Evolutionary conservation across 495 filamentous ascomycete species (phyloP).

Genomic region (Glarea lozoyensis): DNA sequence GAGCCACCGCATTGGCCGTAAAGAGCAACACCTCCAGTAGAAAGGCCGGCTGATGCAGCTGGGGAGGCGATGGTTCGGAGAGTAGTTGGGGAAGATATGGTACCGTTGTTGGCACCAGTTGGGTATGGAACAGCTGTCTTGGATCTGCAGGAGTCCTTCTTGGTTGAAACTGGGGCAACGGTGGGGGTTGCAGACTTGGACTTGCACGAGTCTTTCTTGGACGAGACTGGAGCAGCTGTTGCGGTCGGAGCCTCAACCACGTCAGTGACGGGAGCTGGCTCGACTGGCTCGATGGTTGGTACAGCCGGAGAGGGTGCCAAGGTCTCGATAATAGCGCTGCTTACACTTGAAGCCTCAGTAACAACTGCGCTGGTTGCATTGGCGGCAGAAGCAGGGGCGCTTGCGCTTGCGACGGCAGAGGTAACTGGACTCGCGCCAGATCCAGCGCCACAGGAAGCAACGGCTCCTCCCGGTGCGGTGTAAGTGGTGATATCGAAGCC

Average conservation of each 20-base stretch:
- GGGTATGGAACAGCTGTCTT: no score
- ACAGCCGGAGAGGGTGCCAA: no score
- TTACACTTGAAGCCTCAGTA: neutral
- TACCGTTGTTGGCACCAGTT: no score
- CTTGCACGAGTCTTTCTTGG: neutral
- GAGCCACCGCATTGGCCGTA: constrained; percentile 3
- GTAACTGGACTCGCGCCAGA: neutral
- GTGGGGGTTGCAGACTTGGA: no score
- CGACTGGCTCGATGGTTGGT: no score
- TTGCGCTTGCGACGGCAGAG: neutral
- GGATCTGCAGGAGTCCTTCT: no score
- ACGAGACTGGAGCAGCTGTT: neutral
- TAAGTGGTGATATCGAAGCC: constrained; percentile 34
- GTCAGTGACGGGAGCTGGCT: no score
- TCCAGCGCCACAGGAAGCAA: constrained; percentile 7
- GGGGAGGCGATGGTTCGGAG: neutral
- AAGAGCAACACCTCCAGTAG: constrained; percentile 37
- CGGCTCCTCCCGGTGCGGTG: constrained; percentile 29
- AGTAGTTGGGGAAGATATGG: no score
- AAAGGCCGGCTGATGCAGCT: neutral
- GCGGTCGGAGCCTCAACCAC: neutral
- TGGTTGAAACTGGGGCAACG: no score
- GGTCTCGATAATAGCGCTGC: neutral
- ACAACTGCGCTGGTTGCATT: neutral
- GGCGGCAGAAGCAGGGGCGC: neutral